Evolutionary conservation across 352 stramenopile genomes (phyloP).

Genomic region (Pythium aphanidermatum): DNA sequence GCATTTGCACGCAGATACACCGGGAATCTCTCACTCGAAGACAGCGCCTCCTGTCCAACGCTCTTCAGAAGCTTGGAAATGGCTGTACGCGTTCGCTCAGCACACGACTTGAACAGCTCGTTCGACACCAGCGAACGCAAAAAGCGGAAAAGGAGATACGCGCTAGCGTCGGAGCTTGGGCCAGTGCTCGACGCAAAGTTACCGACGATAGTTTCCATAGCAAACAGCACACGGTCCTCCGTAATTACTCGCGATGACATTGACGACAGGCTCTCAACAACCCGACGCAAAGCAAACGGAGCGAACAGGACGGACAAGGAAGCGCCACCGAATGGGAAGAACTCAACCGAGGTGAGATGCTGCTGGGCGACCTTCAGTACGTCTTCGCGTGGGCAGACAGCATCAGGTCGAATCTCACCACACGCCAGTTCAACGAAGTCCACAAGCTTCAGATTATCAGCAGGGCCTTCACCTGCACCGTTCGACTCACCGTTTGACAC

Average conservation of each 20-base stretch:
- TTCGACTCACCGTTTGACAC: not conserved
- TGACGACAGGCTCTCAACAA: constrained; percentile 35
- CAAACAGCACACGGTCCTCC: constrained; percentile 46
- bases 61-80: constrained; percentile 19
- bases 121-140: constrained; percentile 48
- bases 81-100: constrained; percentile 16
- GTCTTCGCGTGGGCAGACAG: constrained; percentile 3
- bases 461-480: not conserved
- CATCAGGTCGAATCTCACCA: constrained; percentile 6
- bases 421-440: constrained; percentile 14
- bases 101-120: constrained; percentile 31
- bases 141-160: constrained; percentile 43
- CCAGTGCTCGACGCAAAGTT: not conserved
- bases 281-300: constrained; percentile 51
- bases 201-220: constrained; percentile 50
- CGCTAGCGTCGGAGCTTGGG: constrained; percentile 4
- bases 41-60: constrained; percentile 1
- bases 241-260: constrained; percentile 31
- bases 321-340: constrained; percentile 30
- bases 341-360: constrained; percentile 43
- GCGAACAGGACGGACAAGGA: constrained; percentile 30
- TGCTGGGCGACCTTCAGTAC: constrained; percentile 35
- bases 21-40: constrained; percentile 16
- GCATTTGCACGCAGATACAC: constrained; percentile 50
- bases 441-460: constrained; percentile 10